Conservation (phyloP, 1,139 yeast genomes). For the Saccharomyces hybrid region DNA sequence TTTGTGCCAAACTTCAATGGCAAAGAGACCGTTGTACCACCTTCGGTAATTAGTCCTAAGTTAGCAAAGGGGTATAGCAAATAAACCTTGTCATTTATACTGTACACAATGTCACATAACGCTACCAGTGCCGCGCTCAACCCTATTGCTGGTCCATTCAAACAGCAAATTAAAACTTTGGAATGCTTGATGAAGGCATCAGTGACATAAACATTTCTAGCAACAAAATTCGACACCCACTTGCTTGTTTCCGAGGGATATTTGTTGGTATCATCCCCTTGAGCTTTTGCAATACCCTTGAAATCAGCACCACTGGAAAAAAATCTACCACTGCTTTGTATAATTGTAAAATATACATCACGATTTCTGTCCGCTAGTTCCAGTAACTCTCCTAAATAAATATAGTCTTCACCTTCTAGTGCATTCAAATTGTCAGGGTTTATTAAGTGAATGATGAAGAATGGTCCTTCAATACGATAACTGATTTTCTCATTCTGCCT, state of each 20-base stretch:
- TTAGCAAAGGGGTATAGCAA: conserved; percentile 73
- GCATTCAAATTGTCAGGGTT: conserved; percentile 62
- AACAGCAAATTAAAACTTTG: conserved; percentile 65
- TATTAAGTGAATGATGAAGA: conserved; percentile 54
- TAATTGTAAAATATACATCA: conserved; percentile 55
- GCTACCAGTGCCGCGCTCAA: conserved; percentile 67
- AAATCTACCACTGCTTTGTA: conserved; percentile 66
- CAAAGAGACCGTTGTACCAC: conserved; percentile 65
- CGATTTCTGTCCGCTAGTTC: conserved; percentile 63
- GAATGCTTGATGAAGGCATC: conserved; percentile 63
- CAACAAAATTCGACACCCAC: conserved; percentile 47
- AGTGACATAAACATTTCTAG: conserved; percentile 53
- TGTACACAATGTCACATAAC: conserved; percentile 69
- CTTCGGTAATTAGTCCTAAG: conserved; percentile 80
- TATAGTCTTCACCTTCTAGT: conserved; percentile 58
- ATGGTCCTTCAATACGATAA: conserved; percentile 17
- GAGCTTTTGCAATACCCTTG: conserved; percentile 31
- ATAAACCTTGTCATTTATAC: conserved; percentile 53
- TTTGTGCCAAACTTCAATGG: conserved; percentile 68
- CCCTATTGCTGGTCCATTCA: conserved; percentile 88
- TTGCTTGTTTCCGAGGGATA: conserved; percentile 36
- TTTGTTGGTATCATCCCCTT: conserved; percentile 6
- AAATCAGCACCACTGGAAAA: conserved; percentile 87
- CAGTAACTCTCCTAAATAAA: conserved; percentile 51
- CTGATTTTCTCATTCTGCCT: conserved; percentile 13